Evolutionary conservation across 352 stramenopile genomes (phyloP), one percentile per base, ranked within the genome.

Genomic region (Globisporangium nodosum): DNA sequence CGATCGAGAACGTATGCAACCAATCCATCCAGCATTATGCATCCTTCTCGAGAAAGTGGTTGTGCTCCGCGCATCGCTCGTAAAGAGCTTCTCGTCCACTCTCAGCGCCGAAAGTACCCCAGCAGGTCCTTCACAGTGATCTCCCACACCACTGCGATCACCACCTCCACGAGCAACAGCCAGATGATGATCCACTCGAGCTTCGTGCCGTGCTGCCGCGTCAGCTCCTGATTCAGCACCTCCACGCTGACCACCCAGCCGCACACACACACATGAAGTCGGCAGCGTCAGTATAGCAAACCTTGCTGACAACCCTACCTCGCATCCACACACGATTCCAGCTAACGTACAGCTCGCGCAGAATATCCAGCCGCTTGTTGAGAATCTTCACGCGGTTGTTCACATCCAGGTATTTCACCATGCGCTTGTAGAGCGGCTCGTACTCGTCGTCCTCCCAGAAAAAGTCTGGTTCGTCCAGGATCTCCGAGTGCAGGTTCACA

Each of bases 121-220:
- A 92, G 60, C 0, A 92, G 64, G 58, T 94, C 85, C 59, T 93
- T 93, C 9, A 92, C 64, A 21, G 92, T 61, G 45, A 93, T 93
- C 21, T 94, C 76, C 85, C 81, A 94, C 49, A 69, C 76, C 4
- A 94, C 70, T 15, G 86, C 77, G 49, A 97, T 86, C 35, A 96
- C 61, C 27, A 97, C 71, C 71, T 97, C 88, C 27, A 76, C 81
- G 48, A 97, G 72, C 50, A 97, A 80, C 52, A 97, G 84, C 85
- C 88, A 97, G 60, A 97, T 97, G 58, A 97, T 85, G 71, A 97
- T 97, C 88, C 85, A 97, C 73, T 97, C 91, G 30, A 97, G 87
- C 56, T 92, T 92, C 16, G 78, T 75, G n/a, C 80, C 78, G 69
- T 97, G 87, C 51, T 94, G 68, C 30, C 88, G 85, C 47, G 80